Percentiles rank a stretch among this genome's conserved stretches.
phyloP scores from a whole-genome alignment of 1,284 basidiomycete genomes.

The Vanrija sp. region DNA sequence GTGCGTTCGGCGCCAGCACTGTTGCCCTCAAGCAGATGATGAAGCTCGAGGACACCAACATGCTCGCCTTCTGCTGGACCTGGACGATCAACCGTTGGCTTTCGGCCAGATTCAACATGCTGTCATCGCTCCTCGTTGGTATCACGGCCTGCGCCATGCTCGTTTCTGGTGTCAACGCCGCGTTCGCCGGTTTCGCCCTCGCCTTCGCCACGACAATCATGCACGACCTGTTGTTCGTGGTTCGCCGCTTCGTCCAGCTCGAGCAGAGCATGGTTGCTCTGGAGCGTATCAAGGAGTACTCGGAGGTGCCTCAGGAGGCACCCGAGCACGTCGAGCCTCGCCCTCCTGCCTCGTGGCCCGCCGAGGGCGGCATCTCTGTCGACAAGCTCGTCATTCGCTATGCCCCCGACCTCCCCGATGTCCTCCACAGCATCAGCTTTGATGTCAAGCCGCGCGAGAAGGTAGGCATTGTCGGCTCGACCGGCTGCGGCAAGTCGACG shows the following conservation, averaged over 20 bases:
- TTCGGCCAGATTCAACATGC: slow-evolving; percentile 67
- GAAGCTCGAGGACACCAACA: slow-evolving; percentile 74
- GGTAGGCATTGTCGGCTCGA: slow-evolving; percentile 82
- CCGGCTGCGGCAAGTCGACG: slow-evolving; percentile 72
- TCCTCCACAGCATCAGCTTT: slow-evolving; percentile 78
- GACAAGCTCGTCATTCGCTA: slow-evolving; percentile 80
- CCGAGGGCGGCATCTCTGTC: slow-evolving; percentile 67
- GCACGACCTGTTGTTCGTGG: slow-evolving; percentile 60
- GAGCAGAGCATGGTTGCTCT: slow-evolving; percentile 93
- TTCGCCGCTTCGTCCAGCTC: slow-evolving; percentile 69
- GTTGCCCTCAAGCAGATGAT: slow-evolving; percentile 84
- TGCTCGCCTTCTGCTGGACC: slow-evolving; percentile 76
- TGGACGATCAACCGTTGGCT: slow-evolving; percentile 57
- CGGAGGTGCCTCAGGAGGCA: slow-evolving; percentile 69
- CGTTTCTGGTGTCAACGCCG: slow-evolving; percentile 64
- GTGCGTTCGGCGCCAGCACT: slow-evolving; percentile 71
- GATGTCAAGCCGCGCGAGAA: slow-evolving; percentile 64
- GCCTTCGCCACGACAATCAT: slow-evolving; percentile 75
- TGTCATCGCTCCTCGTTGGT: slow-evolving; percentile 69
- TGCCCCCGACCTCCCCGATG: slow-evolving; percentile 72
- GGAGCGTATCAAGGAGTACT: slow-evolving; percentile 73
- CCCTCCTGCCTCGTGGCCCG: slow-evolving; percentile 78
- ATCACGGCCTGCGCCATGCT: slow-evolving; percentile 67
- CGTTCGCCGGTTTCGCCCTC: slow-evolving; percentile 74
- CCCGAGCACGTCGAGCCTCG: slow-evolving; percentile 79